These are phyloP conservation scores for Kluyveromyces sp. DNA, from an alignment of 1,139 yeast species.

Conservation along the genomic window DNA sequence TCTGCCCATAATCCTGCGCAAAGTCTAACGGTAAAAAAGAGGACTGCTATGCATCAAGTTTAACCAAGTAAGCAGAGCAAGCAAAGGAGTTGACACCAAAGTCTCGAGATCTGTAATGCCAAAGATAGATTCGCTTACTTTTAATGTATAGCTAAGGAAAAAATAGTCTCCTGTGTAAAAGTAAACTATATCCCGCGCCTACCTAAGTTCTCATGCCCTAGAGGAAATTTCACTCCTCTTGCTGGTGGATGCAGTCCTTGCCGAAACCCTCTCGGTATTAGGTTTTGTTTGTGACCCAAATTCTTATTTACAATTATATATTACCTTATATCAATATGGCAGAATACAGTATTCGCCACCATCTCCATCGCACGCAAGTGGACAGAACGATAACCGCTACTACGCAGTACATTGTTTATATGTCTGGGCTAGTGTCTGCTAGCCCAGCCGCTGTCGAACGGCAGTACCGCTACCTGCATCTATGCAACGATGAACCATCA, in stretches of 20 bases:
- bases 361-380: not conserved
- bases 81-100: no score
- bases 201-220: not conserved
- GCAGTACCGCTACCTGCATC: not conserved
- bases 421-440: no score
- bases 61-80: no score
- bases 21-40: not conserved
- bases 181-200: not conserved
- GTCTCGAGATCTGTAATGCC: no score
- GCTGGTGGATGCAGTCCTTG: not conserved
- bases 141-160: no score
- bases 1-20: conserved; percentile 1
- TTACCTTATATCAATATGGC: no score
- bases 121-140: no score
- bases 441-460: not conserved
- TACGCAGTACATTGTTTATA: no score
- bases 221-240: not conserved
- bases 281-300: not conserved
- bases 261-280: no score
- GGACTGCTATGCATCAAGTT: not conserved
- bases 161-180: no score
- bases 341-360: not conserved
- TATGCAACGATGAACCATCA: not conserved
- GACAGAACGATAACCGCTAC: no score
- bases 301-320: no score